A percentile compares a stretch with the other conserved stretches of the same genome.
phyloP scores from a whole-genome alignment of 495 filamentous ascomycete genomes.

The Hypoxylon intermedium region DNA sequence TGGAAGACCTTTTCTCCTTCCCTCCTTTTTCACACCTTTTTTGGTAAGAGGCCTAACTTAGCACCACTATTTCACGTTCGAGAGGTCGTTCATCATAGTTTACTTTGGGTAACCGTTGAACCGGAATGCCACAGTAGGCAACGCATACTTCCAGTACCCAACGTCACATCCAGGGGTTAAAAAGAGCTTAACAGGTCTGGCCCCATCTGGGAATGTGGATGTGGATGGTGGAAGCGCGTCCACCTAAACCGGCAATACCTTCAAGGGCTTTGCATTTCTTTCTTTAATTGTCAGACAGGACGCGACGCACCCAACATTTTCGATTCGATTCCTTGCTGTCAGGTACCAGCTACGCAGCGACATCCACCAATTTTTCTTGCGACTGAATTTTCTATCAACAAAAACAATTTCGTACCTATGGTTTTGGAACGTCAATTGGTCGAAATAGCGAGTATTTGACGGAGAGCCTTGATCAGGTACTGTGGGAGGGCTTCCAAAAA shows the following conservation, averaged over 20 bases:
- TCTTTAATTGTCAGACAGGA: slow-evolving; percentile 15
- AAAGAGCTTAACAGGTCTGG: slow-evolving; percentile 31
- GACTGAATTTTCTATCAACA: too few relatives aligned
- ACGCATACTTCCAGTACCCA: slow-evolving; percentile 16
- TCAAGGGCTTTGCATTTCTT: slow-evolving; percentile 6
- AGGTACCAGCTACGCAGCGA: not conserved
- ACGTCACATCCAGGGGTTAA: slow-evolving; percentile 36
- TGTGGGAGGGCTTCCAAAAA: slow-evolving; percentile 1
- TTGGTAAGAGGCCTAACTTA: too few relatives aligned
- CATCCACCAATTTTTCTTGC: not conserved
- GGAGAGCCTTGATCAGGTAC: slow-evolving; percentile 6
- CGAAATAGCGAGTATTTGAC: slow-evolving; percentile 1
- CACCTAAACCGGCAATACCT: slow-evolving; percentile 26
- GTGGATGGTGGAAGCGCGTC: slow-evolving; percentile 30
- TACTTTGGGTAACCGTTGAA: slow-evolving; percentile 3
- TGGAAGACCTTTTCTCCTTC: slow-evolving; percentile 3
- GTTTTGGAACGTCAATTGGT: slow-evolving; percentile 13
- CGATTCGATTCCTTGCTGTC: slow-evolving; percentile 1
- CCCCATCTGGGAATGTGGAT: slow-evolving; percentile 22
- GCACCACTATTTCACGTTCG: not conserved
- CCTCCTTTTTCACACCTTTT: slow-evolving; percentile 6
- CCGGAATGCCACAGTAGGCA: slow-evolving; percentile 11
- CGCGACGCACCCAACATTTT: slow-evolving; percentile 22
- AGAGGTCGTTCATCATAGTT: slow-evolving; percentile 13
- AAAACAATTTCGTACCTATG: too few relatives aligned